Conservation (phyloP, 352 stramenopile species). For the Phytopythium litorale region DNA sequence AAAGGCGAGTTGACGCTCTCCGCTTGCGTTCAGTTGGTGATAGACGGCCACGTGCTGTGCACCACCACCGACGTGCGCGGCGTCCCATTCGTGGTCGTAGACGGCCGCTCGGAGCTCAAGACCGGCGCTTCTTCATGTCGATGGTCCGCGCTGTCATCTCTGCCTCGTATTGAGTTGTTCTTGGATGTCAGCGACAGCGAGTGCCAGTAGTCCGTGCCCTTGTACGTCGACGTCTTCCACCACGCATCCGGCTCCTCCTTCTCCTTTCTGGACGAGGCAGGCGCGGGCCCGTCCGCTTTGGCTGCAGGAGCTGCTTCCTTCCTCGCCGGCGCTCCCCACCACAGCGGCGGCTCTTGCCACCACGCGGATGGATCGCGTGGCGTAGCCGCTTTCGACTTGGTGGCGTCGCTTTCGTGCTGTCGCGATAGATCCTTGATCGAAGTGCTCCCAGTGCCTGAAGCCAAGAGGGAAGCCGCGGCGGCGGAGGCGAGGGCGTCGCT, state of each 20-base stretch:
- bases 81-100: constrained; percentile 1
- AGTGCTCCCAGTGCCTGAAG: neutral
- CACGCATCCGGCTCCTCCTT: constrained; percentile 34
- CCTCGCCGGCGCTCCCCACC: constrained; percentile 42
- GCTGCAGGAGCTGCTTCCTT: constrained; percentile 17
- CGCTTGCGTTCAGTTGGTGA: neutral
- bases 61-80: constrained; percentile 31
- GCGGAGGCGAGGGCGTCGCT: neutral
- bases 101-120: neutral
- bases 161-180: constrained; percentile 13
- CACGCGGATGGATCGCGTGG: constrained; percentile 32
- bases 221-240: constrained; percentile 74
- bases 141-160: constrained; percentile 10
- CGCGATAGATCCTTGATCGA: neutral
- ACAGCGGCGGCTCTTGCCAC: constrained; percentile 60
- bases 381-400: neutral
- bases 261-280: constrained; percentile 10
- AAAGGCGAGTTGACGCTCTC: neutral
- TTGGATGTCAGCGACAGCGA: constrained; percentile 5
- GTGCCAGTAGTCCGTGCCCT: constrained; percentile 61
- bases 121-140: constrained; percentile 2
- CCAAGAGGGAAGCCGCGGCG: neutral
- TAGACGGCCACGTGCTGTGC: constrained; percentile 36
- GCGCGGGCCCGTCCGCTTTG: neutral
- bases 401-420: neutral